Base-by-base conservation (phyloP, 2,329 filamentous ascomycete species). In the Penicillium expansum region DNA sequence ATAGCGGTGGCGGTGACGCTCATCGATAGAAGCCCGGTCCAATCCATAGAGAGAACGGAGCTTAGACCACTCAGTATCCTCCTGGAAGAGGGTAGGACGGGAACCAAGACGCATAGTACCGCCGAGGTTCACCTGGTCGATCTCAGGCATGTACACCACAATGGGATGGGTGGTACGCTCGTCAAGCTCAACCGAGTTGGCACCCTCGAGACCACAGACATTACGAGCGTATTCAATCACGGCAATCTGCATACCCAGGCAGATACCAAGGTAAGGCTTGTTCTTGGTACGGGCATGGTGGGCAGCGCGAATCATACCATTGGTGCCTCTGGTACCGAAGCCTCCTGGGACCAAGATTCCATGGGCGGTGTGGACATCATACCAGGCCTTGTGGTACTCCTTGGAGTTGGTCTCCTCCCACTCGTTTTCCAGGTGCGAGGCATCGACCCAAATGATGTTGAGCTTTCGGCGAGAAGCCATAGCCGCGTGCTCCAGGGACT, bases 121-220 rank as follows among this genome's bases (percentile, higher is more conserved):
- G 50, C 91, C 91, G 74, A 92, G 82, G 60, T 87, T 86, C 18
- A 80, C 81, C 69, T 86, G 85, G 74, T 88, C 84, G 65, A 90
- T 84, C 72, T 97, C 93, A 1, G 92, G 93, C 93, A 97, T 97
- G 77, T 89, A 93, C 64, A 97, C 84, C 66, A 97, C 85, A 33
- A 90, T 83, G n/a, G 84, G 85, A 68, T 91, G 80, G 42, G 85
- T 77, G n/a, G 86, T 83, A 13, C 71, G 59, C 22, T 75, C 71
- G 48, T 83, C 74, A 62, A 86, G 81, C 63, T 87, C 84, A 55
- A 79, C 79, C 3, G 80, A 83, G 5, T 79, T 80, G 0, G 84
- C 84, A 43, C 78, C 74, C 7, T 76, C 73, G 59, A 91, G 80
- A 22, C 83, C 84, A 75, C 86, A 89, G 1, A 92, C 79, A 62